phyloP scores from a whole-genome alignment of 2,329 filamentous ascomycete species.

The Mariannaea elegans region DNA sequence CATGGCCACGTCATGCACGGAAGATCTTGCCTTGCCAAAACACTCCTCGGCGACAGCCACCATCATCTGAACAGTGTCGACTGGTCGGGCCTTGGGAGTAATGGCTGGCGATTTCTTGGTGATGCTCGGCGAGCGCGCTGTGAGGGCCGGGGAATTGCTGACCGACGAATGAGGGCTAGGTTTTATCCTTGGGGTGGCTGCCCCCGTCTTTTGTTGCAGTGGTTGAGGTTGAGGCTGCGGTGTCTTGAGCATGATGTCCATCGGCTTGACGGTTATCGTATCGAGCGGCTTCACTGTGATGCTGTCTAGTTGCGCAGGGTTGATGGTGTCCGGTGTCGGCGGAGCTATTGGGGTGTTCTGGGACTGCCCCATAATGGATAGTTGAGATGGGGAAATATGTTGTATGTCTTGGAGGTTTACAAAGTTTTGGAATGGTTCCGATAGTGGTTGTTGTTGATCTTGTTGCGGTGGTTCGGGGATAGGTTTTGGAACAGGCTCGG shows the following conservation, averaged over 20 bases:
- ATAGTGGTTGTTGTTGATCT: constrained; percentile 30
- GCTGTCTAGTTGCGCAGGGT: constrained; percentile 28
- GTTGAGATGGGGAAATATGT: constrained; percentile 41
- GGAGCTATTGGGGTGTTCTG: constrained; percentile 29
- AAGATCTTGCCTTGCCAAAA: constrained; percentile 69
- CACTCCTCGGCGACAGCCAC: constrained; percentile 81
- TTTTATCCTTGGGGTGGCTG: constrained; percentile 42
- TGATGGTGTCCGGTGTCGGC: constrained; percentile 24
- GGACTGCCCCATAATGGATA: constrained; percentile 35
- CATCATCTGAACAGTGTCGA: constrained; percentile 67
- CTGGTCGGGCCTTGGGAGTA: constrained; percentile 51
- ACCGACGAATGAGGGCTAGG: constrained; percentile 51
- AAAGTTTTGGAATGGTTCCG: constrained; percentile 39
- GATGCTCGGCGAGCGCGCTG: constrained; percentile 51
- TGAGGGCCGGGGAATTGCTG: constrained; percentile 53
- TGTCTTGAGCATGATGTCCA: constrained; percentile 38
- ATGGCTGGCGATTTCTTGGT: constrained; percentile 54
- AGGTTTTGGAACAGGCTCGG: constrained; percentile 31
- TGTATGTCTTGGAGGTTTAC: constrained; percentile 52
- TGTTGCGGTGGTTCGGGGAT: constrained; percentile 34
- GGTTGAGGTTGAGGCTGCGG: constrained; percentile 27
- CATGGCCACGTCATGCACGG: constrained; percentile 57
- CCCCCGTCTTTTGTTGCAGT: constrained; percentile 33
- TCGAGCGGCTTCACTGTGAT: constrained; percentile 37
- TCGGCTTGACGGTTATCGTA: constrained; percentile 36